Evolutionary conservation across 2,329 filamentous ascomycete genomes (phyloP), one percentile per base, ranked within the genome.

Genomic region (Sordariomycetes sp.): DNA sequence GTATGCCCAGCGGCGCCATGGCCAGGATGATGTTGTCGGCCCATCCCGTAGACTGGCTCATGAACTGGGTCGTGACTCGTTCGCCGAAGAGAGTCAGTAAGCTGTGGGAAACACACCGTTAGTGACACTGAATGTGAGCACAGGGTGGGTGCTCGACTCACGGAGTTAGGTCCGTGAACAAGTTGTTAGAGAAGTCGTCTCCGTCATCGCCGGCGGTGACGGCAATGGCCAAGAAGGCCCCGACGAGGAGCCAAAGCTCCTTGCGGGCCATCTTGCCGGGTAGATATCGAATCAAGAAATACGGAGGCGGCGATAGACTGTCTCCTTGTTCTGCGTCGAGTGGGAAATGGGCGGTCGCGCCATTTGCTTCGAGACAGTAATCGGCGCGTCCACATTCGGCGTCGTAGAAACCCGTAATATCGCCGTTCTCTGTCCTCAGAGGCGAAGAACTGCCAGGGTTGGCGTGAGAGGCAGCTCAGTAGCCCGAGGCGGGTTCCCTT

Each of bases 41-140:
- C 51, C 51, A 53, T 22, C 51, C 51, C 59, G 37, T 67, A 62
- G 51, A 53, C 35, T 77, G 70, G 53, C 73, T 77, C 24, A 79
- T 68, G 57, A 76, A 79, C 62, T 79, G 76, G 62, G 73, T 78
- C 0, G 74, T 74, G 3, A 77, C 70, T 24, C 71, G 66, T 50
- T 79, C 76, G 0, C 76, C 76, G 43, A 79, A 79, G 1, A 66
- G 64, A 0, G 64, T 57, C 0, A 66, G 50, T 1, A 65, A 43
- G 2, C 63, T 65, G 25, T 10, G 12, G 4, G 28, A 4, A 8
- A 32, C 28, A 6, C 18, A 43, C 12, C 14, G 14, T n/a, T 10
- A 43, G 37, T 43, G 7, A 37, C 7, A 32, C 8, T 32, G 28
- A 14, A 37, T 37, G 18, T 16, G 37, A 14, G 18, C 14, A 7